phyloP scores from a whole-genome alignment of 2,329 filamentous ascomycete species.

The Xylariales sp. region DNA sequence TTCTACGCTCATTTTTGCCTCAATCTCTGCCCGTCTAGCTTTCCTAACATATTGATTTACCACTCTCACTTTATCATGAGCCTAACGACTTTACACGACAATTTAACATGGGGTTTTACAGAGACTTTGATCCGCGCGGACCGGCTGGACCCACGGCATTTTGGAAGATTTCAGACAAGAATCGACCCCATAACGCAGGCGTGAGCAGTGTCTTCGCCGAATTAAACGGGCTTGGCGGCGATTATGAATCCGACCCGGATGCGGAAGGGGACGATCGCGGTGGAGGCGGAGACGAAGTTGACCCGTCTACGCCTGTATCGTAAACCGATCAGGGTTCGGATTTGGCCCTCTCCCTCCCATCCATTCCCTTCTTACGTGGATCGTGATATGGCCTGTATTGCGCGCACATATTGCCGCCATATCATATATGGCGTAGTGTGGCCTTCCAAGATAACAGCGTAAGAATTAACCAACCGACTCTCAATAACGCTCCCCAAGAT shows the following conservation, averaged over 20 bases:
- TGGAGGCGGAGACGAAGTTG: not conserved
- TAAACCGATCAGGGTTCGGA: constrained; percentile 11
- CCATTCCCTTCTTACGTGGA: not conserved
- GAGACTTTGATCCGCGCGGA: constrained; percentile 74
- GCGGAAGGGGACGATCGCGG: constrained; percentile 10
- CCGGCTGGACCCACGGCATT: constrained; percentile 81
- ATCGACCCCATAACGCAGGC: not conserved
- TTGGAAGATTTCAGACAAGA: constrained; percentile 75
- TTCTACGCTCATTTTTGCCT: too few relatives aligned
- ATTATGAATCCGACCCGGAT: constrained; percentile 9
- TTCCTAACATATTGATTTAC: not conserved
- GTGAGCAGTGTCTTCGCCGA: constrained; percentile 15
- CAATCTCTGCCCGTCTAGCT: not conserved
- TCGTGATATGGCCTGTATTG: not conserved
- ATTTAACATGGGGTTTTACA: constrained; percentile 43
- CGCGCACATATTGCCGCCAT: not conserved
- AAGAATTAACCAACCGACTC: not conserved
- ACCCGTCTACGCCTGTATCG: not conserved
- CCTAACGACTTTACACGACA: not conserved
- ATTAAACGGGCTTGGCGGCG: constrained; percentile 22
- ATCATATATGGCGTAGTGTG: not conserved
- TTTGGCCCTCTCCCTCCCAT: not conserved
- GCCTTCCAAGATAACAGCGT: not conserved
- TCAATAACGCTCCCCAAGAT: not conserved
- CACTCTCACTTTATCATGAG: not conserved